These are phyloP conservation scores for Hibiscus syriacus DNA, from an alignment of 345 rosid genomes.

Conservation along the genomic window DNA sequence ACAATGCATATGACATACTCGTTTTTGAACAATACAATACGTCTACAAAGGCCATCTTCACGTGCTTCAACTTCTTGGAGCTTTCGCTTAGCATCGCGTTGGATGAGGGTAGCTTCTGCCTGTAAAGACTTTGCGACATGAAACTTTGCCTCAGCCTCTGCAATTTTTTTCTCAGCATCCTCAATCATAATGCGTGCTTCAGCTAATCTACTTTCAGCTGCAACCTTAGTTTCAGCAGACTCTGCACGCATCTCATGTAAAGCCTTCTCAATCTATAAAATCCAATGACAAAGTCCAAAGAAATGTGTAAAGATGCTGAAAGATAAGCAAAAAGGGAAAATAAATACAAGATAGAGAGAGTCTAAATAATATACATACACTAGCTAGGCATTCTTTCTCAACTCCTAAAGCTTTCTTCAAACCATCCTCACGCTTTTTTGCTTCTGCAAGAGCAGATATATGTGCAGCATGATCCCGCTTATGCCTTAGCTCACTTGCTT, in stretches of 20 bases:
- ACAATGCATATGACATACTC: constrained; percentile 47
- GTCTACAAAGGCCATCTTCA: constrained; percentile 71
- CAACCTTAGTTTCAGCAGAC: constrained; percentile 84
- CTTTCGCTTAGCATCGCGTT: constrained; percentile 76
- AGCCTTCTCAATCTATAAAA: constrained; percentile 74
- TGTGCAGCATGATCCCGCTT: constrained; percentile 66
- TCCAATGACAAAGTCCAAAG: constrained; percentile 2
- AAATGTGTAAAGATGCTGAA: neutral
- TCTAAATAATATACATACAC: constrained; percentile 42
- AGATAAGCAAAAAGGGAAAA: neutral
- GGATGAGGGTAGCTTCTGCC: constrained; percentile 61
- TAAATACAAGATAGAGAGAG: neutral
- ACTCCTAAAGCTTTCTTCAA: constrained; percentile 79
- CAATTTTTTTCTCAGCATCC: constrained; percentile 55
- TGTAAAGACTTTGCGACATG: constrained; percentile 64
- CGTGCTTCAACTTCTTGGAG: constrained; percentile 75
- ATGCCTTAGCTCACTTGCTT: constrained; percentile 48
- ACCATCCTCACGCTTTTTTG: constrained; percentile 68
- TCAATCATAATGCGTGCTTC: constrained; percentile 64
- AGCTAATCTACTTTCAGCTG: constrained; percentile 56
- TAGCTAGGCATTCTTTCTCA: constrained; percentile 77
- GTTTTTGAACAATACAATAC: constrained; percentile 48
- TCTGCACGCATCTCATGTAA: constrained; percentile 96
- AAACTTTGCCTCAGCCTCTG: constrained; percentile 59
- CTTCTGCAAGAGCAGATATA: constrained; percentile 57